Evolutionary conservation across 306 rosid species (phyloP).

Genomic region (apple (Malus domestica)): DNA sequence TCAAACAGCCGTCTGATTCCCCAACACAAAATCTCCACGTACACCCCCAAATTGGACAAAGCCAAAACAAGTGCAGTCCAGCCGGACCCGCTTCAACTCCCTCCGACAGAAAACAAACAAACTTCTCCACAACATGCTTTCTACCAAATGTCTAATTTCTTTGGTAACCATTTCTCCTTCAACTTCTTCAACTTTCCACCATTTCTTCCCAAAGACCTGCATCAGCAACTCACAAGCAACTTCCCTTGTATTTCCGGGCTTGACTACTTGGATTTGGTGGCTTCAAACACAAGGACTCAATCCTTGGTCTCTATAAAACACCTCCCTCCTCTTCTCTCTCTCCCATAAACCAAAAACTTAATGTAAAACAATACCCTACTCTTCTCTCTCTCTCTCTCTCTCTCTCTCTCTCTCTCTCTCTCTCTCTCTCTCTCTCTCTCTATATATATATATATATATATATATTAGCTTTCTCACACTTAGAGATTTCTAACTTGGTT

Average conservation of each 20-base stretch:
- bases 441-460: no score
- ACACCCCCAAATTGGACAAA: not conserved
- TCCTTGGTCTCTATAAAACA: constrained; percentile 1
- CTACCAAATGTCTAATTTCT: not conserved
- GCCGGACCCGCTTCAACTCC: not conserved
- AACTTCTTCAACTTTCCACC: not conserved
- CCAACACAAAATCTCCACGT: not conserved
- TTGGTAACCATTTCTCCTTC: constrained; percentile 3
- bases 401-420: no score
- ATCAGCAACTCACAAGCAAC: constrained; percentile 9
- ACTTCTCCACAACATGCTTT: not conserved
- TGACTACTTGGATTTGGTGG: not conserved
- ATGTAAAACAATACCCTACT: constrained; percentile 16
- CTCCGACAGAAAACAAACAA: not conserved
- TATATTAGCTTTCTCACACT: not conserved
- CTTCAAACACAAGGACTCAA: constrained; percentile 6
- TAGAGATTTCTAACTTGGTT: constrained; percentile 1
- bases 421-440: not conserved
- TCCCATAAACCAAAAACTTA: not conserved
- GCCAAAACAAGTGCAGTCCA: not conserved
- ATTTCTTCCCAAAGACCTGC: not conserved
- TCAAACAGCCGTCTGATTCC: not conserved
- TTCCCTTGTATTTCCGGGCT: constrained; percentile 21
- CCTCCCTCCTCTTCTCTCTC: not conserved
- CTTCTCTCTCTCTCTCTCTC: no score